Evolutionary conservation across 768 basidiomycete genomes (phyloP).

Genomic region (Termitomyces sp.): DNA sequence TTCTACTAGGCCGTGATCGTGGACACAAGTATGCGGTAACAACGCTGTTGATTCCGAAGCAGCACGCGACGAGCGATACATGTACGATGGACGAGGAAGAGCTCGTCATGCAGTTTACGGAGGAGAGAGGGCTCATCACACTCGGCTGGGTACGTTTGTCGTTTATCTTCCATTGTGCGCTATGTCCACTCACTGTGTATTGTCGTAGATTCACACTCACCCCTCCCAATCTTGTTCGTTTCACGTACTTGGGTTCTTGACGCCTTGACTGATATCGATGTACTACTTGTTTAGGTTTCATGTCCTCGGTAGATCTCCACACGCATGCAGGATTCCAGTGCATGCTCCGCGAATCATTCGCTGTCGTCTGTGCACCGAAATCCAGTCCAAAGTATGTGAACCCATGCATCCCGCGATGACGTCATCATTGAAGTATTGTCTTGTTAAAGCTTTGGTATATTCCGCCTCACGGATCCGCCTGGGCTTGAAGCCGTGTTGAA

Average conservation of each 20-base stretch:
- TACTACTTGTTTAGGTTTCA: slow-evolving; percentile 60
- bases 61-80: slow-evolving; percentile 86
- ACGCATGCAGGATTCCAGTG: slow-evolving; percentile 87
- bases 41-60: slow-evolving; percentile 83
- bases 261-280: neutral
- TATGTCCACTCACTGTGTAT: neutral
- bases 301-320: slow-evolving; percentile 92
- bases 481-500: slow-evolving; percentile 69
- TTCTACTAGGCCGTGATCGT: slow-evolving; percentile 77
- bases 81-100: slow-evolving; percentile 93
- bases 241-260: neutral
- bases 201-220: slow-evolving; percentile 85
- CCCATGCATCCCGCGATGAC: neutral
- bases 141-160: slow-evolving; percentile 88
- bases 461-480: slow-evolving; percentile 85
- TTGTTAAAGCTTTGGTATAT: slow-evolving; percentile 70
- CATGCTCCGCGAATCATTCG: slow-evolving; percentile 90
- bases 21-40: slow-evolving; percentile 43
- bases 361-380: slow-evolving; percentile 86
- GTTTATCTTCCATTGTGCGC: slow-evolving; percentile 1
- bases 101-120: slow-evolving; percentile 79
- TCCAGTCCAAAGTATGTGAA: slow-evolving; percentile 64
- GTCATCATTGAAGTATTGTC: neutral
- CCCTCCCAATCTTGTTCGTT: slow-evolving; percentile 80
- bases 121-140: slow-evolving; percentile 76